Base-by-base conservation (phyloP, 2,329 filamentous ascomycete genomes). In the Plectosphaerella sp. region DNA sequence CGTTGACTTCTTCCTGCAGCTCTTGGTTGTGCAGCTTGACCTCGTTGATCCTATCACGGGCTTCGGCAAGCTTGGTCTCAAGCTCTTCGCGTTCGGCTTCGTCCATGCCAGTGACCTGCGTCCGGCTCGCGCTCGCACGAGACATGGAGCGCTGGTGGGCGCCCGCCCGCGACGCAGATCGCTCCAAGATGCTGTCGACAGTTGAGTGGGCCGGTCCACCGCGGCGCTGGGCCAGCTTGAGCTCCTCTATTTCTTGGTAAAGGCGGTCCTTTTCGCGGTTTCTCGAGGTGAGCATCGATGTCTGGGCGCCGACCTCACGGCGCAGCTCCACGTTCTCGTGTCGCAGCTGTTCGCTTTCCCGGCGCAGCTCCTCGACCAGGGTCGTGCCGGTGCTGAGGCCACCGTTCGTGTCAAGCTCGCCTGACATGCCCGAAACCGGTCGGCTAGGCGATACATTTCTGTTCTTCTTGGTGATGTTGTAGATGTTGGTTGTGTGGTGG, bases 231-330 rank as follows among this genome's bases (percentile, higher is more conserved):
- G 88, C 84, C 61, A 97, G 84, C 71, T 97, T 99, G 56, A 99
- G 77, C 56, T 97, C 92, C 70, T 99, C 94, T 57, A 97, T 97
- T 67, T 99, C 93, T 65, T 96, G 91, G 67, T 97, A 96, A 9
- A 99, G 77, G 5, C 91, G 84, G 66, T 97, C 92, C 65, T 96
- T 95, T 66, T 99, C 94, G 24, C 91, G 88, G 64, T 97, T 97
- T 22, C 94, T 83, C 36, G 94, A 97, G 1, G 93, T 97, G 35
- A 99, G 80, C 91, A 99, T 97, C 0, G 92, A 97, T 1, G 92
- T 96, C 67, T 99, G 94, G 3, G 94, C 94, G 55, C 92, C 91
- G 28, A 97, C 89, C 68, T 97, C 92, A 50, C 92, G 88, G 50
- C 93, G 84, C 33, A 99, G 72, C 66, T 97, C 93, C 3, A 91